phyloP scores from a whole-genome alignment of 192 early-diverging fungal species.

The Funneliformis mosseae region DNA sequence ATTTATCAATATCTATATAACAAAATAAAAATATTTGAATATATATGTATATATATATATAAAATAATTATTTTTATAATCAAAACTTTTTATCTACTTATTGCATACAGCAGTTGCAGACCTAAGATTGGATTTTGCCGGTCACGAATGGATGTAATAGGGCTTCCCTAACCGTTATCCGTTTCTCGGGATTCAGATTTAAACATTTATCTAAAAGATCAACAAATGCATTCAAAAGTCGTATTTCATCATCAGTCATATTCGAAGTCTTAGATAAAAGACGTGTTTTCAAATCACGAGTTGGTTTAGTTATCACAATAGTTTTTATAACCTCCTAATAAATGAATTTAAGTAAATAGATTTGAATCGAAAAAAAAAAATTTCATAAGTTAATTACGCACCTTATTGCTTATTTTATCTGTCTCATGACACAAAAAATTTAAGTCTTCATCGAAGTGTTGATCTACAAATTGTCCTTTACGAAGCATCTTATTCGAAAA shows the following conservation, averaged over 20 bases:
- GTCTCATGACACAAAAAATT: constrained; percentile 67
- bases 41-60: neutral
- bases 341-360: neutral
- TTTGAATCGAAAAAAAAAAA: neutral
- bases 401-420: constrained; percentile 62
- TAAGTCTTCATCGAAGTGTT: constrained; percentile 87
- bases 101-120: neutral
- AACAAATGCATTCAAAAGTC: constrained; percentile 69
- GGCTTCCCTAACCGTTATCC: constrained; percentile 84
- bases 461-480: constrained; percentile 75
- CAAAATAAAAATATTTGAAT: neutral
- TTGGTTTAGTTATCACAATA: constrained; percentile 66
- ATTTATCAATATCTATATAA: neutral
- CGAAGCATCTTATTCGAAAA: constrained; percentile 84
- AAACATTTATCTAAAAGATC: constrained; percentile 87
- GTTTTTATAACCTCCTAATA: constrained; percentile 68
- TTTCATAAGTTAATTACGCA: constrained; percentile 25
- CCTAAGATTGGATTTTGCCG: constrained; percentile 38
- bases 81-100: neutral
- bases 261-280: constrained; percentile 60
- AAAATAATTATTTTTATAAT: neutral
- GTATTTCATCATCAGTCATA: constrained; percentile 59
- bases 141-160: constrained; percentile 85
- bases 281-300: constrained; percentile 69
- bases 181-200: constrained; percentile 83